Evolutionary conservation across 306 rosid genomes (phyloP).

Genomic region (Cicer pinnatifidum): DNA sequence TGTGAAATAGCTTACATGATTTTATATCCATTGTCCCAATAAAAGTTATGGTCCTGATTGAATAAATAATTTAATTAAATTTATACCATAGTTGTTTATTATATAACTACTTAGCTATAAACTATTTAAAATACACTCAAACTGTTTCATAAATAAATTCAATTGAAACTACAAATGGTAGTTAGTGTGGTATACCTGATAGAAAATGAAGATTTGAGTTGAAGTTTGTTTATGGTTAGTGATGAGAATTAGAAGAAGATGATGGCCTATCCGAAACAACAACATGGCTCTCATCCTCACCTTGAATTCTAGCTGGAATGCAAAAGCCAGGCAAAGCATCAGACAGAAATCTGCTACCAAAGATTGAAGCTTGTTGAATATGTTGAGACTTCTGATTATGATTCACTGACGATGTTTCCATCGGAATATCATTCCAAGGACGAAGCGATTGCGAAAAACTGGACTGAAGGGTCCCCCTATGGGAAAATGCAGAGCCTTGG

Average conservation of each 20-base stretch:
- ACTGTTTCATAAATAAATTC: too few relatives aligned
- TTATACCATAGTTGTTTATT: too few relatives aligned
- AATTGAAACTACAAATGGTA: too few relatives aligned
- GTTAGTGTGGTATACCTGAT: conserved; percentile 45
- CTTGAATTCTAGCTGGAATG: conserved; percentile 66
- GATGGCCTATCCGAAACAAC: conserved; percentile 61
- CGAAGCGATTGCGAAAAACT: conserved; percentile 69
- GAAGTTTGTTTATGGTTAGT: conserved; percentile 45
- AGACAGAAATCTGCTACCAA: conserved; percentile 63
- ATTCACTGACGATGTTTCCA: conserved; percentile 51
- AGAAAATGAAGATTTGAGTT: conserved; percentile 34
- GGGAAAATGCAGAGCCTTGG: conserved; percentile 58
- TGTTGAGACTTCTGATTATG: conserved; percentile 52
- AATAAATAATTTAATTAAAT: too few relatives aligned
- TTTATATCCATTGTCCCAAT: conserved; percentile 16
- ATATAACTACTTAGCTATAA: too few relatives aligned
- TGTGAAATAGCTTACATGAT: conserved; percentile 33
- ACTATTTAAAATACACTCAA: too few relatives aligned
- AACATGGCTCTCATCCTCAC: conserved; percentile 55
- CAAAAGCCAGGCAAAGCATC: conserved; percentile 62
- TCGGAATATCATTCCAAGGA: conserved; percentile 67
- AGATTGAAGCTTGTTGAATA: conserved; percentile 62
- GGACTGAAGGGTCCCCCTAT: conserved; percentile 99
- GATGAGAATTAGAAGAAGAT: conserved; percentile 70
- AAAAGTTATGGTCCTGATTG: too few relatives aligned